Conservation (phyloP, 2,329 filamentous ascomycete species). For the Fusarium sp. region DNA sequence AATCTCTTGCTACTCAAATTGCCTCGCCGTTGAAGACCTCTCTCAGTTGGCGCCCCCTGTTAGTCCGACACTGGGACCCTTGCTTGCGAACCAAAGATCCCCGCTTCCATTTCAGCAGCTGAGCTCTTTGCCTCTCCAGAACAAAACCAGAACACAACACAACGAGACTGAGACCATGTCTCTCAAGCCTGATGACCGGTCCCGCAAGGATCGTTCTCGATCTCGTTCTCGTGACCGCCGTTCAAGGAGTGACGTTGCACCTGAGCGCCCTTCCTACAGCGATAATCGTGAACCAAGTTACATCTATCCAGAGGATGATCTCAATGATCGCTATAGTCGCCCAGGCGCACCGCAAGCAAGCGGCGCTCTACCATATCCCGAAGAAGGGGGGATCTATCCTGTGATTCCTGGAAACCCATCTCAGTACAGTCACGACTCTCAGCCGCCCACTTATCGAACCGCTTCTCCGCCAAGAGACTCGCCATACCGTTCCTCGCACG, state of each 20-base stretch:
- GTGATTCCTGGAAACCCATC: conserved; percentile 54
- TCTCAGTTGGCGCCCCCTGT: neutral
- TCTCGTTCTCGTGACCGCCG: conserved; percentile 58
- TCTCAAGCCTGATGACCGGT: conserved; percentile 60
- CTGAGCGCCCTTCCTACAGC: conserved; percentile 49
- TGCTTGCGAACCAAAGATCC: conserved; percentile 28
- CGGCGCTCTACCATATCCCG: conserved; percentile 53
- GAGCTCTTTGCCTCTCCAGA: conserved; percentile 14
- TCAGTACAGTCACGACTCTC: conserved; percentile 56
- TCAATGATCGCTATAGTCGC: conserved; percentile 52
- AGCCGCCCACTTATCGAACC: conserved; percentile 49
- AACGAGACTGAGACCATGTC: conserved; percentile 57
- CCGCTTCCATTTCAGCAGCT: conserved; percentile 20
- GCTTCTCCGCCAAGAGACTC: conserved; percentile 52
- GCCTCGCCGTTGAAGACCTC: neutral
- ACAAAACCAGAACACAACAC: neutral
- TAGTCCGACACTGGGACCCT: neutral
- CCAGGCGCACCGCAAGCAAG: conserved; percentile 51
- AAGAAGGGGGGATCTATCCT: conserved; percentile 52
- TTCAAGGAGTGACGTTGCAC: conserved; percentile 47
- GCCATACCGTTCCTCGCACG: conserved; percentile 53
- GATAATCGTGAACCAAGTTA: conserved; percentile 59
- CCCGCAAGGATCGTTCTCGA: conserved; percentile 60
- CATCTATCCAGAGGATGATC: conserved; percentile 56
- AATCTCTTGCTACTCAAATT: neutral